Conservation (phyloP, 768 basidiomycete species). For the Phlebiopsis gigantea region DNA sequence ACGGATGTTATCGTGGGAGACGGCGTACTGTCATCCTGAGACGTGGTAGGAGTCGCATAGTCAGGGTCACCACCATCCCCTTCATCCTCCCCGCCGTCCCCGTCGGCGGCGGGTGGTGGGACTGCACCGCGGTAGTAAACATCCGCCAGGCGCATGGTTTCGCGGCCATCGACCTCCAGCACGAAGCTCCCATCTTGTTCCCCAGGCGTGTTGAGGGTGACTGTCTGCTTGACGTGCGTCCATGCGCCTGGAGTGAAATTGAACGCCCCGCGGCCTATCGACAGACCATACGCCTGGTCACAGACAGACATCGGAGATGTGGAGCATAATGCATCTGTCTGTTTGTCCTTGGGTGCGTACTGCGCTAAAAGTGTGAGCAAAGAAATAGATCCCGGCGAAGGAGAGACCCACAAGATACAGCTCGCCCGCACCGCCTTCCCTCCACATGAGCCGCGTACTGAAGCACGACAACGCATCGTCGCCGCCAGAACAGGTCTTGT, state of each 20-base stretch:
- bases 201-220: slow-evolving; percentile 72
- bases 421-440: slow-evolving; percentile 62
- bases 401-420: slow-evolving; percentile 63
- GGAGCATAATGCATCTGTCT: slow-evolving; percentile 52
- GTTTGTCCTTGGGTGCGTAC: slow-evolving; percentile 75
- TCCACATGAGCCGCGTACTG: slow-evolving; percentile 85
- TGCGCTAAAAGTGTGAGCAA: slow-evolving; percentile 21
- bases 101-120: neutral
- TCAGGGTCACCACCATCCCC: neutral
- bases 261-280: slow-evolving; percentile 72
- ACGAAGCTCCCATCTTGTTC: slow-evolving; percentile 58
- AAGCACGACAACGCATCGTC: slow-evolving; percentile 70
- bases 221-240: slow-evolving; percentile 69
- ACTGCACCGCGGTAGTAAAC: slow-evolving; percentile 52
- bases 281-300: slow-evolving; percentile 62
- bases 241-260: slow-evolving; percentile 54
- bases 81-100: neutral
- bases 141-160: slow-evolving; percentile 48
- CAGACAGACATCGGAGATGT: slow-evolving; percentile 57
- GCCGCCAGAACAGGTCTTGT: slow-evolving; percentile 66
- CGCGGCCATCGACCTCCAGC: slow-evolving; percentile 57
- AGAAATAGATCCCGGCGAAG: no score
- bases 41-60: neutral
- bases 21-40: neutral
- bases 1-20: neutral